Conservation (phyloP, 805 yeast species). For the Zygotorulaspora florentina region DNA sequence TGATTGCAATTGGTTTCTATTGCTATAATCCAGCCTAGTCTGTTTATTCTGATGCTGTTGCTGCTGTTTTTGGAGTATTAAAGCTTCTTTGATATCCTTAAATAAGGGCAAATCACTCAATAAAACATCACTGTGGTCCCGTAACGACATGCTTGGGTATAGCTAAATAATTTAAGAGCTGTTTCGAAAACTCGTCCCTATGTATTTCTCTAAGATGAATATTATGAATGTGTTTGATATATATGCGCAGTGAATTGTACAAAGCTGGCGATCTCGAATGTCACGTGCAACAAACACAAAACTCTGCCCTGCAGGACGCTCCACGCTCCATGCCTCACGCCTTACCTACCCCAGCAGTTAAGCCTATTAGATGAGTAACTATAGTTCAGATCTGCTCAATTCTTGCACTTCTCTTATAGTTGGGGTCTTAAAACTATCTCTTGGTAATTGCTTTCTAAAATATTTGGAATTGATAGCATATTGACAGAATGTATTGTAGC, state of each 20-base stretch:
- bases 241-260: too few relatives aligned
- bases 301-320: too few relatives aligned
- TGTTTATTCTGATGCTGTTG: conserved; percentile 4
- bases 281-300: too few relatives aligned
- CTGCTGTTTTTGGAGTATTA: conserved; percentile 10
- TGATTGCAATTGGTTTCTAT: neutral
- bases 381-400: conserved; percentile 18
- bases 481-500: conserved; percentile 48
- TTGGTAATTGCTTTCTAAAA: conserved; percentile 37
- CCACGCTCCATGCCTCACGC: neutral
- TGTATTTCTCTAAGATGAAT: too few relatives aligned
- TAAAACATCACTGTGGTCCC: conserved; percentile 2
- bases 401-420: conserved; percentile 25
- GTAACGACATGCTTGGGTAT: neutral
- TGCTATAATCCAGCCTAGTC: conserved; percentile 1
- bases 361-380: neutral
- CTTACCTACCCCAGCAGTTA: neutral
- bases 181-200: too few relatives aligned
- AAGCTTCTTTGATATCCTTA: conserved; percentile 18
- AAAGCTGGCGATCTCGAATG: too few relatives aligned
- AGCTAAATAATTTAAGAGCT: neutral
- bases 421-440: conserved; percentile 21
- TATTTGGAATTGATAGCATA: conserved; percentile 46
- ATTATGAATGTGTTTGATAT: too few relatives aligned
- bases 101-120: conserved; percentile 19